These are phyloP conservation scores for Aspergillus spinulosporus DNA, from an alignment of 2,329 filamentous ascomycete genomes.

Conservation along the genomic window DNA sequence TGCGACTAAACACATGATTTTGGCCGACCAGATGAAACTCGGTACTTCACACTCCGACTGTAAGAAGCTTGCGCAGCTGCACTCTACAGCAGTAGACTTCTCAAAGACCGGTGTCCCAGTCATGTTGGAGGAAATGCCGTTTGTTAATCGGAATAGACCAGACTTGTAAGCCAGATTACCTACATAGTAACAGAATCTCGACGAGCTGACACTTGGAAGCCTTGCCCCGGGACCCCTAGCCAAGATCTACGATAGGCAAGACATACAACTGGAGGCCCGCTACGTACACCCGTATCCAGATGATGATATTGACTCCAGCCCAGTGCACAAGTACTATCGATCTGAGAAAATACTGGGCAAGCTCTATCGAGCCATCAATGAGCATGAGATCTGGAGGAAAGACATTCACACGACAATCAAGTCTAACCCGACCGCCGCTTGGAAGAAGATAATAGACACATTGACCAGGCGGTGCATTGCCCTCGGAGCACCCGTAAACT, in stretches of 20 bases:
- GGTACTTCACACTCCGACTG: conserved; percentile 60
- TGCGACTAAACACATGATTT: conserved; percentile 62
- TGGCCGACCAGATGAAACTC: conserved; percentile 58
- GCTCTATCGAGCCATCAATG: conserved; percentile 72
- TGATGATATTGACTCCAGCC: conserved; percentile 48
- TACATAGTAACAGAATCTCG: too few species aligned
- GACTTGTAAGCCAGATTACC: conserved; percentile 53
- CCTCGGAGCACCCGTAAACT: conserved; percentile 13
- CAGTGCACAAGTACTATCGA: conserved; percentile 60
- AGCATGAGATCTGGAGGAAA: conserved; percentile 56
- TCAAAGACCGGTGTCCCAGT: conserved; percentile 69
- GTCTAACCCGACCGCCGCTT: conserved; percentile 16
- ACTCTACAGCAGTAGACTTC: conserved; percentile 73
- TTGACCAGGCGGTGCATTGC: conserved; percentile 10
- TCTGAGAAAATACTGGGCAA: conserved; percentile 68
- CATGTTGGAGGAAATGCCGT: conserved; percentile 48
- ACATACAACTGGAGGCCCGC: conserved; percentile 47
- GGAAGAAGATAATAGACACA: conserved; percentile 16
- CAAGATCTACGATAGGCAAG: conserved; percentile 38
- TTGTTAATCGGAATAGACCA: conserved; percentile 44
- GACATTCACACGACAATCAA: conserved; percentile 16
- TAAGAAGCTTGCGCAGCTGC: conserved; percentile 59
- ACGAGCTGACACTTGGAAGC: conserved; percentile 5
- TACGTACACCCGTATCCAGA: conserved; percentile 50
- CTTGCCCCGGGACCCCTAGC: conserved; percentile 28